Conservation (phyloP, 78 protist species). For the Planoprotostelium fungivorum region DNA sequence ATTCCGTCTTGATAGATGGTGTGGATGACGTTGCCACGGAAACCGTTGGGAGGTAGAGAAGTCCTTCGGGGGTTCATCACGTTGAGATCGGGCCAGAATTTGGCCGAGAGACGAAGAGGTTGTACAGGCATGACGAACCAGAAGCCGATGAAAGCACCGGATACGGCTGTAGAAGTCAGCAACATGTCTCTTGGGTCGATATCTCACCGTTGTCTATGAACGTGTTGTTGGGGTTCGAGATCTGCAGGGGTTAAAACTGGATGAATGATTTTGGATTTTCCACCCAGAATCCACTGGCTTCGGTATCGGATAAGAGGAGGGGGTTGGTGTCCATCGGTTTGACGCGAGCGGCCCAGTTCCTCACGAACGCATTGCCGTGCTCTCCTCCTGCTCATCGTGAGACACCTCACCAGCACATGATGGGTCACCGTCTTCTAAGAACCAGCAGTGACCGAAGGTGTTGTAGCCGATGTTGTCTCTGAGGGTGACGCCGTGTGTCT, state of each 20-base stretch:
- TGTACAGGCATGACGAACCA: background rate
- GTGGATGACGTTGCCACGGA: background rate
- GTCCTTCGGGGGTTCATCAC: background rate
- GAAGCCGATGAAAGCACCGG: background rate
- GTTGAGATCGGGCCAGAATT: background rate
- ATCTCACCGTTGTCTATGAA: background rate
- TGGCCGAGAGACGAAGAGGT: background rate
- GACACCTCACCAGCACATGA: no score
- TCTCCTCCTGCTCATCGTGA: no score
- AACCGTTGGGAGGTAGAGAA: background rate
- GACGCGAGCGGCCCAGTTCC: background rate
- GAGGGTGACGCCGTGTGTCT: background rate
- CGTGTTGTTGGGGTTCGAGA: background rate
- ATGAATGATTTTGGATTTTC: no score
- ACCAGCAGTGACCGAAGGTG: slow-evolving; percentile 34
- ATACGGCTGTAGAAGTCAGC: background rate
- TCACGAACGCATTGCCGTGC: background rate
- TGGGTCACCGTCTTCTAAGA: slow-evolving; percentile 39
- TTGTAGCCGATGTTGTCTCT: slow-evolving; percentile 20
- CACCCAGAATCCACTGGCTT: background rate
- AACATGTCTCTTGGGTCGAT: background rate
- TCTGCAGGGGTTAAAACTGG: no score
- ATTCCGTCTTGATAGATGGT: background rate
- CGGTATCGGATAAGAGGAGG: background rate
- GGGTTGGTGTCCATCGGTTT: background rate